Evolutionary conservation across 2,329 filamentous ascomycete genomes (phyloP), one percentile per base, ranked within the genome.

Genomic region (Ophidiomyces ophidiicola): DNA sequence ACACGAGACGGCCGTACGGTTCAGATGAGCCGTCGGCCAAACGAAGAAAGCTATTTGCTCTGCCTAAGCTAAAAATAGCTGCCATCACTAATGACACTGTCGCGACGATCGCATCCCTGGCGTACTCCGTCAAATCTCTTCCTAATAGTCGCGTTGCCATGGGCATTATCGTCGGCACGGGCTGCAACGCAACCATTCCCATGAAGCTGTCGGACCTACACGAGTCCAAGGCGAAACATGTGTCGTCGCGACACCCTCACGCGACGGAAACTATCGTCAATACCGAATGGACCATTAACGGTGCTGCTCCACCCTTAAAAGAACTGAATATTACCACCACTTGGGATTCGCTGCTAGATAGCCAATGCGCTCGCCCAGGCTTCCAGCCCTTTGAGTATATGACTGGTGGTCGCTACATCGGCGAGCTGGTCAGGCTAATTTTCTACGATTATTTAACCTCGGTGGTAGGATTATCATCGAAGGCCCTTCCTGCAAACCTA

Each of bases 371-470:
- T 49, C 67, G 66, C 5, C 80, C 82, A 0, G 82, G 82, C 0
- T 86, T 88, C 50, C 82, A 88, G 48, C 82, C 82, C 0, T 72
- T 88, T 14, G 83, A 90, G 54, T 88, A 87, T 59, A 84, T 88
- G 79, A 86, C 81, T 0, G 74, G 81, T 2, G 82, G 82, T 2
- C 69, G 82, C 28, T 87, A 87, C 53, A 68, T 87, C 3, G 82
- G 82, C 36, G 82, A 87, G 58, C 71, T 87, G 7, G 78, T 80
- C 17, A 75, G 82, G 18, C 65, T 86, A 41, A 74, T 82, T 45
- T 67, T 85, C 39, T 58, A 78, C 28, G 78, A 83, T 52, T 78
- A 81, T 50, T 58, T 80, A 50, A 69, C 63, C 7, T 63, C 52
- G 7, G 48, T 73, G 10, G 41, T 61, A 2, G 47, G 54, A 7